Evolutionary conservation across 805 yeast species (phyloP).

Genomic region (Candida hungchunana): DNA sequence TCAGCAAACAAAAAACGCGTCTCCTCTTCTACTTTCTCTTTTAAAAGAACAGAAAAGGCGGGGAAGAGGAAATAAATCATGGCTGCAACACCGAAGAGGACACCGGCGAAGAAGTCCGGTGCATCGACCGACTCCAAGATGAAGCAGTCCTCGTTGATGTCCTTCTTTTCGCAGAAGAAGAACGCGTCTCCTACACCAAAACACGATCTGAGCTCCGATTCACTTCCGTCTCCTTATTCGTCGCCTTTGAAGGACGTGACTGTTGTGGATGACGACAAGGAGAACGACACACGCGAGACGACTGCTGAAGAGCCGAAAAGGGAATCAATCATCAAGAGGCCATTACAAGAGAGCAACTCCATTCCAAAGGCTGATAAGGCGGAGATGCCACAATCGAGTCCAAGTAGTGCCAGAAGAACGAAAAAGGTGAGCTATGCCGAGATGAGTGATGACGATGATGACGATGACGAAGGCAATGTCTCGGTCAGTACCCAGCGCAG

Average conservation of each 20-base stretch:
- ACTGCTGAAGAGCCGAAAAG: slow-evolving; percentile 1
- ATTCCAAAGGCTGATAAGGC: background rate
- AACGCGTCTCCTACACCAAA: background rate
- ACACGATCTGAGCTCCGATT: slow-evolving; percentile 3
- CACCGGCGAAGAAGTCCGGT: slow-evolving; percentile 13
- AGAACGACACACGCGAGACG: slow-evolving; percentile 5
- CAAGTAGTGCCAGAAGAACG: slow-evolving; percentile 10
- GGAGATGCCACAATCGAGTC: slow-evolving; percentile 8
- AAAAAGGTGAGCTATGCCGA: slow-evolving; percentile 34
- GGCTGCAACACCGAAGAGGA: slow-evolving; percentile 8
- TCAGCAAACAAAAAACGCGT: no score
- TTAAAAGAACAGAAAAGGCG: no score
- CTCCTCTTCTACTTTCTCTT: no score
- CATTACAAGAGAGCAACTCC: slow-evolving; percentile 11
- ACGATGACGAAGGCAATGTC: slow-evolving; percentile 20
- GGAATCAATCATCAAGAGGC: slow-evolving; percentile 10
- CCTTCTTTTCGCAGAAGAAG: slow-evolving; percentile 15
- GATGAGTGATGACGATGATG: slow-evolving; percentile 36
- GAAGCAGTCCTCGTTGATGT: slow-evolving; percentile 17
- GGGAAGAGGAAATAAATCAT: no score
- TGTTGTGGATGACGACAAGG: slow-evolving; percentile 5
- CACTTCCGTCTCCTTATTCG: slow-evolving; percentile 9
- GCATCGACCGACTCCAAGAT: slow-evolving; percentile 11
- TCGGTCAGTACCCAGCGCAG: slow-evolving; percentile 14
- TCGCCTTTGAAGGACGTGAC: slow-evolving; percentile 9